Evolutionary conservation across 2,329 filamentous ascomycete genomes (phyloP), one percentile per base, ranked within the genome.

Genomic region (Fusarium neocosmosporiellum): DNA sequence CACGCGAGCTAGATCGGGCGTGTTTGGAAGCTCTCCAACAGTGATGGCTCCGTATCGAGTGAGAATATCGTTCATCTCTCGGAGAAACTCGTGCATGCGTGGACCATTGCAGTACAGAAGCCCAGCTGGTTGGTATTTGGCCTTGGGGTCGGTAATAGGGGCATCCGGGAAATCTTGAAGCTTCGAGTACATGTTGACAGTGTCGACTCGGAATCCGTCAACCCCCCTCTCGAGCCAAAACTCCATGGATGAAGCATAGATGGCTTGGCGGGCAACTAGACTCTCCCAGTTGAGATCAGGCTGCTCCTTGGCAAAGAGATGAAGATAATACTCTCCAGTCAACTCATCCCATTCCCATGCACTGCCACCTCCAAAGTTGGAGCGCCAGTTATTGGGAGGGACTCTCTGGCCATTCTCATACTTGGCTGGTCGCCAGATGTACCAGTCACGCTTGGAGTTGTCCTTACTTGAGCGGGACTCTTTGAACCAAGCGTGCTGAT

Each of bases 231-330:
- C 84, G 1, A 96, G 87, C 94, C 94, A 96, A 79, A 95, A 96
- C 33, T 88, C 87, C 88, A 95, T 93, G 7, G 92, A 87, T 18
- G 88, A 87, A 36, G 91, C 86, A 79, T 94, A 93, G 8, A 95
- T 90, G 2, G 93, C 93, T 53, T 88, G 83, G 18, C 93, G 88
- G 0, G 92, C 89, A 11, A 88, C 89, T 0, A 86, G 85, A 65
- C 92, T 93, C 77, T 95, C 92, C 93, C 93, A 96, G 82, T 96
- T 96, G n/a, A 96, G 86, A 75, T 96, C 94, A 0, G 94, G 94
- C 79, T 96, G 94, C 72, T 93, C 90, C 7, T 88, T 88, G 8
- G 91, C 90, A 80, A 94, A 97, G 13, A 96, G 86, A 69, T 93
- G 90, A 0, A 95, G 88, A 76, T 94, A 95, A 80, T 94, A 95